Conservation (phyloP, 305 asterid genomes). For the Rubia peregrina region DNA sequence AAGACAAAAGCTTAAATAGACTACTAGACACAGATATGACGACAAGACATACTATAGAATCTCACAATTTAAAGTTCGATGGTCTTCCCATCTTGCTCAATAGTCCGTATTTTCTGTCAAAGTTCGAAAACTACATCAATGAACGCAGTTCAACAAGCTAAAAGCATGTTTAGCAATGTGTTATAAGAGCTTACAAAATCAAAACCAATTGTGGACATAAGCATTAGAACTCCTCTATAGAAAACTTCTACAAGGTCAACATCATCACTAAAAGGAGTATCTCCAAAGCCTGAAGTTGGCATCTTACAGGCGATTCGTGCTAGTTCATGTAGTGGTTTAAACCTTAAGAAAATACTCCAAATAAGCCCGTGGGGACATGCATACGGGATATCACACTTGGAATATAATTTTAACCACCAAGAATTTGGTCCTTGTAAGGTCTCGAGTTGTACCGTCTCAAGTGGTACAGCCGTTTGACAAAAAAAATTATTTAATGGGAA, state of each 20-base stretch:
- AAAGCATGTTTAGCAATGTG: conserved; percentile 2
- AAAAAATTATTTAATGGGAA: neutral
- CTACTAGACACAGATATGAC: conserved; percentile 5
- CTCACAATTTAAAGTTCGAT: conserved; percentile 90
- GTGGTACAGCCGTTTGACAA: neutral
- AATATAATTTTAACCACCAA: neutral
- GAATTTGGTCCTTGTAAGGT: neutral
- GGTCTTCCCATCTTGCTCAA: conserved; percentile 88
- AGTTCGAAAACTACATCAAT: conserved; percentile 18
- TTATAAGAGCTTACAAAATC: conserved; percentile 60
- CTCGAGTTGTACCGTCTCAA: neutral
- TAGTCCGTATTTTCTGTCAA: conserved; percentile 84
- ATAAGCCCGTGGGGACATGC: neutral
- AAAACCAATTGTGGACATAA: conserved; percentile 58
- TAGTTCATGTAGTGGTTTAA: neutral
- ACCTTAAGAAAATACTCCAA: neutral
- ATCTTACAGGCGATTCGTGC: neutral
- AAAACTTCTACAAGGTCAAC: neutral
- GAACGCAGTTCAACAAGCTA: conserved; percentile 12
- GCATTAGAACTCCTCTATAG: neutral
- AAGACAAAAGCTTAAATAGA: neutral
- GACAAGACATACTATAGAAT: conserved; percentile 5
- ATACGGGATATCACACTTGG: neutral
- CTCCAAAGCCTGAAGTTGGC: neutral
- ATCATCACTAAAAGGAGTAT: neutral